Evolutionary conservation across 495 filamentous ascomycete species (phyloP), one percentile per base, ranked within the genome.

Genomic region (Tuber brumale): DNA sequence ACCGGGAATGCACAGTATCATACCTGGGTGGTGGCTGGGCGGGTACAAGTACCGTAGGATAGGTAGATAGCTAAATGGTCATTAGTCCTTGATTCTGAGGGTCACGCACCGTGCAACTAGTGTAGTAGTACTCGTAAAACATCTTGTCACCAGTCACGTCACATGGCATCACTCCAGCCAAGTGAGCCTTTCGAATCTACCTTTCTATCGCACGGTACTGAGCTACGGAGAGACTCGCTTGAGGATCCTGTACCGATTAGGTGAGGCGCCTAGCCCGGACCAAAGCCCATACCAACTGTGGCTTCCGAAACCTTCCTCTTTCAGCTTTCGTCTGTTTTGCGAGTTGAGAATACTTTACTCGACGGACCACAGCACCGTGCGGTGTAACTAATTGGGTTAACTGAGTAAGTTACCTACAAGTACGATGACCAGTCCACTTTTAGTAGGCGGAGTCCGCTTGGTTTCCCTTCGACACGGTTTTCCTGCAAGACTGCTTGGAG

Each of bases 321-420:
- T 61, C 51, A 61, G 51, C 51, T 61, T 31, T 31, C 5, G 51
- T 31, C n/a, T 31, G n/a, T 12, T 61, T 14, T 31, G 10, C 12
- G 3, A 10, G 51, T 61, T 4, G n/a, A 31, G 51, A 3, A 14
- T 57, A n/a, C 51, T 27, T 14, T 18, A 1, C 51, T 57, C 2
- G n/a, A 57, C 37, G 21, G 48, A n/a, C n/a, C 51, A 14, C 14
- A n/a, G n/a, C 14, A 31, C 14, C 12, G n/a, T 14, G 5, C n/a
- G 3, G n/a, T 61, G 12, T 46, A 16, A 16, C 10, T 12, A n/a
- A 12, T 27, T 27, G 51, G 21, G n/a, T 31, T 61, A 61, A 61
- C 51, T 61, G 51, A 61, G 51, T 61, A 61, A 61, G n/a, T 61
- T 61, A 31, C n/a, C 51, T 61, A 61, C n/a, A n/a, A n/a, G n/a